phyloP scores from a whole-genome alignment of 352 stramenopile genomes.

The Phytopythium sindhum region DNA sequence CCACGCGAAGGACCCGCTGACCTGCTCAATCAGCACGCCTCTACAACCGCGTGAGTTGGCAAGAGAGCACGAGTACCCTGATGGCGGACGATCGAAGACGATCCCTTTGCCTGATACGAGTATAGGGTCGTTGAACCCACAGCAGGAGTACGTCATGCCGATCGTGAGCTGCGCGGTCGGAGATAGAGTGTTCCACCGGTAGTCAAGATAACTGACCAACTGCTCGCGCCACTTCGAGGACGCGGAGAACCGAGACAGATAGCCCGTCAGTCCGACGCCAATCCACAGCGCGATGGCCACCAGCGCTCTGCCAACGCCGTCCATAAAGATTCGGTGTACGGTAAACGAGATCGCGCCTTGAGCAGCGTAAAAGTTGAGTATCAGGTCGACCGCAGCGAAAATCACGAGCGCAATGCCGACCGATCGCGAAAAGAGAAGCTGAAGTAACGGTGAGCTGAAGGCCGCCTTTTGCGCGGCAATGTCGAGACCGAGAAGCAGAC shows the following conservation, averaged over 20 bases:
- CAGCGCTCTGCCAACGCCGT: slow-evolving; percentile 16
- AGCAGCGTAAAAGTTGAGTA: slow-evolving; percentile 31
- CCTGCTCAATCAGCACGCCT: slow-evolving; percentile 20
- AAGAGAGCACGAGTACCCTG: slow-evolving; percentile 38
- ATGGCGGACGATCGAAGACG: slow-evolving; percentile 40
- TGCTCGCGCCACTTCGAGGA: slow-evolving; percentile 24
- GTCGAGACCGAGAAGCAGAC: slow-evolving; percentile 37
- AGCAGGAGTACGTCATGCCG: slow-evolving; percentile 44
- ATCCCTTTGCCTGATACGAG: slow-evolving; percentile 26
- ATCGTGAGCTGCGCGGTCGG: slow-evolving; percentile 28
- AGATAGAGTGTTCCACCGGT: slow-evolving; percentile 33
- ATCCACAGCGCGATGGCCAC: slow-evolving; percentile 24
- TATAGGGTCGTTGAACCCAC: slow-evolving; percentile 47
- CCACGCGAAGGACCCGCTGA: slow-evolving; percentile 39
- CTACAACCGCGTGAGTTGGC: slow-evolving; percentile 35
- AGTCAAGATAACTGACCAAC: slow-evolving; percentile 32
- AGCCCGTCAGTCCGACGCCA: slow-evolving; percentile 24
- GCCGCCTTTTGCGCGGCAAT: slow-evolving; percentile 29
- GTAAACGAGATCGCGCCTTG: slow-evolving; percentile 29
- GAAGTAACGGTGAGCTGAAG: slow-evolving; percentile 46
- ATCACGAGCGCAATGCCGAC: slow-evolving; percentile 30
- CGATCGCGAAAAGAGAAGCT: slow-evolving; percentile 41
- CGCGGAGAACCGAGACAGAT: slow-evolving; percentile 34
- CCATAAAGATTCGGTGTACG: slow-evolving; percentile 46
- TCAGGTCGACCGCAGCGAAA: slow-evolving; percentile 24